Percentiles rank a stretch among this genome's conserved stretches.
phyloP scores from a whole-genome alignment of 1,284 basidiomycete species.

The Trichosporon sp. region DNA sequence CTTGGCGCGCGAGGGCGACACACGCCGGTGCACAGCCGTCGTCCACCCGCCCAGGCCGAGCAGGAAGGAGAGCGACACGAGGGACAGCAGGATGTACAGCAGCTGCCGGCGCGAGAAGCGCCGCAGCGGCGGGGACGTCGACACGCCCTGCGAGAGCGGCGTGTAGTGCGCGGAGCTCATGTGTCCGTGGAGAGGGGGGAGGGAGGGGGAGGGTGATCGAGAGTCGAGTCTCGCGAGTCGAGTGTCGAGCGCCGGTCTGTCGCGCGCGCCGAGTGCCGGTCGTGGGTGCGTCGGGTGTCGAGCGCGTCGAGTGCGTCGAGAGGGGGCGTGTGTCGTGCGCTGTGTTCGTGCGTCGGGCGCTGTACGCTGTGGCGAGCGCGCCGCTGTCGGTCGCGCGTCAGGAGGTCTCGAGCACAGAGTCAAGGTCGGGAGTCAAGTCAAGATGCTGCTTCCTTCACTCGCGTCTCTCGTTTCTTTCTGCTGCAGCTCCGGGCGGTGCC shows the following conservation, averaged over 20 bases:
- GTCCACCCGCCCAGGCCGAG: not conserved
- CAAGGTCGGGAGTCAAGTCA: too few relatives aligned
- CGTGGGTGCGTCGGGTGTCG: not conserved
- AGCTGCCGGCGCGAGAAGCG: not conserved
- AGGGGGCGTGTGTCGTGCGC: too few relatives aligned
- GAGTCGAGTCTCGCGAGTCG: not conserved
- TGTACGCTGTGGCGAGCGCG: too few relatives aligned
- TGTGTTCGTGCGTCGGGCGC: too few relatives aligned
- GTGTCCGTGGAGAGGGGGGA: not conserved
- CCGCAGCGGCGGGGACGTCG: not conserved
- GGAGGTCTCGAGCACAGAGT: too few relatives aligned
- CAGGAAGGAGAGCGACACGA: not conserved
- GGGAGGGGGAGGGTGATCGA: not conserved
- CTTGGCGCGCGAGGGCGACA: not conserved
- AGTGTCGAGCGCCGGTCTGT: not conserved
- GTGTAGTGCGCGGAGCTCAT: slow-evolving; percentile 2
- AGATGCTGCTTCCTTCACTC: too few relatives aligned
- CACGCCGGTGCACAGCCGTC: not conserved
- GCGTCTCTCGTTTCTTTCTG: too few relatives aligned
- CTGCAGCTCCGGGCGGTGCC: too few relatives aligned
- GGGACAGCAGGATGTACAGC: not conserved
- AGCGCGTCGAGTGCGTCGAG: too few relatives aligned
- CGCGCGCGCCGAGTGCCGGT: not conserved
- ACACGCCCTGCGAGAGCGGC: not conserved
- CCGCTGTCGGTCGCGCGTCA: too few relatives aligned